Conservation (phyloP, 1,139 yeast species). For the Yamadazyma dendronema region DNA sequence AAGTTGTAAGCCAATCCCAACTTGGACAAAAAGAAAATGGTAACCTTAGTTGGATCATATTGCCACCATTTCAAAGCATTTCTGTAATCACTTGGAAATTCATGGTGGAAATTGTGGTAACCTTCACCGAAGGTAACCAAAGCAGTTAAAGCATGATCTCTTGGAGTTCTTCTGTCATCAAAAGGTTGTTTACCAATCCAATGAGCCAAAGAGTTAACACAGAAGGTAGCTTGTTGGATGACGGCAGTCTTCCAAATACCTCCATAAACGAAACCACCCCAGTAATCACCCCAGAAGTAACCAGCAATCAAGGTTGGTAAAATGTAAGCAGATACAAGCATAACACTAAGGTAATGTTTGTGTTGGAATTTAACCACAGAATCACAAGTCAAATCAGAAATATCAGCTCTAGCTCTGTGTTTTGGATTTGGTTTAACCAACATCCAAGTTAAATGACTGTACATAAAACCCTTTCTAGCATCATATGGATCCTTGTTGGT, state of each 20-base stretch:
- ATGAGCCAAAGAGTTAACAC: conserved; percentile 97
- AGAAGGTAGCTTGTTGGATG: conserved; percentile 97
- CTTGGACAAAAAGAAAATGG: conserved; percentile 69
- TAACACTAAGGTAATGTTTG: conserved; percentile 74
- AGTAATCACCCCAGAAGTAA: conserved; percentile 79
- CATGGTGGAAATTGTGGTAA: conserved; percentile 98
- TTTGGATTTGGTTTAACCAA: conserved; percentile 89
- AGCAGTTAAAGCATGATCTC: conserved; percentile 94
- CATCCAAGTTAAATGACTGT: conserved; percentile 98
- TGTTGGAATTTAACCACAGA: conserved; percentile 93
- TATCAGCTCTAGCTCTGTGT: conserved; percentile 94
- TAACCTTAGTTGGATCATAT: conserved; percentile 92
- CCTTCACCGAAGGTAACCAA: conserved; percentile 97
- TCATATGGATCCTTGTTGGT: conserved; percentile 96
- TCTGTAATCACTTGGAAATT: conserved; percentile 97
- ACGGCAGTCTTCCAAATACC: conserved; percentile 80
- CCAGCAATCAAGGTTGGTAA: conserved; percentile 81
- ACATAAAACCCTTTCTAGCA: conserved; percentile 95
- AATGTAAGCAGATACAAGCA: conserved; percentile 66
- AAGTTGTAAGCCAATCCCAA: conserved; percentile 87
- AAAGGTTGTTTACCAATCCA: conserved; percentile 98
- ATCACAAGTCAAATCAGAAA: conserved; percentile 85
- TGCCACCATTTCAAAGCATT: conserved; percentile 98
- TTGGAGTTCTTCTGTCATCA: conserved; percentile 95
- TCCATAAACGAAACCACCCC: conserved; percentile 91